Base-by-base conservation (phyloP, 805 yeast genomes). In the Lipomyces chichibuensis region DNA sequence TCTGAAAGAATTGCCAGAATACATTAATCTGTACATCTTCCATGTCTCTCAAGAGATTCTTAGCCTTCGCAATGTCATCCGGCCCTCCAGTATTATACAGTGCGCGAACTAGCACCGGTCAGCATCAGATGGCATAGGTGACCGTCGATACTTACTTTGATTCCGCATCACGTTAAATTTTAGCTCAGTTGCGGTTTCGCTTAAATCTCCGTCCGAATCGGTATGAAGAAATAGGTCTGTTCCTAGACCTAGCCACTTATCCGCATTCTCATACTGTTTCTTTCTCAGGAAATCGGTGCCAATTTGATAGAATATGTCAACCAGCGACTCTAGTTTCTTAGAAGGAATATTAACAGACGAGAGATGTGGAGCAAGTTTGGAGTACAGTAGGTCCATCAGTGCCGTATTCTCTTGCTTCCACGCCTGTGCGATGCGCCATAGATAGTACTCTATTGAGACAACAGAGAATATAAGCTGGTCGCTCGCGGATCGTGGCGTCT, bases 341-440 rank as follows among this genome's bases (percentile, higher is more conserved):
- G 23, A 9, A 9, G 65, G 62, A 6, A 66, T 25, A 11, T 57
- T 13, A n/a, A 27, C 32, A 17, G 49, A 32, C 17, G 39, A 33
- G 37, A 39, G 27, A 14, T 29, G 17, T 17, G 62, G 54, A 3
- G 67, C 60, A 23, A 65, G 56, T 32, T 65, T 65, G 9, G 25
- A 32, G 60, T 57, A 43, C 67, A 63, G 55, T 2, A 62, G 57
- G 20, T 61, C 62, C 73, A 61, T 65, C 17, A 65, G 61, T 2
- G 57, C 67, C 23, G 35, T 35, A 29, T 65, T 65, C 11, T 54
- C 57, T 35, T 56, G 61, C 35, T 57, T 61, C 64, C 67, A 60
- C 46, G 65, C 65, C 4, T 60, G 61, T 33, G 61, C 61, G 20
- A 65, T 51, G n/a, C 67, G 43, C 11, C 60, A 39, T 6, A 65